phyloP scores from a whole-genome alignment of 1,284 basidiomycete species.

The Testicularia cyperi region DNA sequence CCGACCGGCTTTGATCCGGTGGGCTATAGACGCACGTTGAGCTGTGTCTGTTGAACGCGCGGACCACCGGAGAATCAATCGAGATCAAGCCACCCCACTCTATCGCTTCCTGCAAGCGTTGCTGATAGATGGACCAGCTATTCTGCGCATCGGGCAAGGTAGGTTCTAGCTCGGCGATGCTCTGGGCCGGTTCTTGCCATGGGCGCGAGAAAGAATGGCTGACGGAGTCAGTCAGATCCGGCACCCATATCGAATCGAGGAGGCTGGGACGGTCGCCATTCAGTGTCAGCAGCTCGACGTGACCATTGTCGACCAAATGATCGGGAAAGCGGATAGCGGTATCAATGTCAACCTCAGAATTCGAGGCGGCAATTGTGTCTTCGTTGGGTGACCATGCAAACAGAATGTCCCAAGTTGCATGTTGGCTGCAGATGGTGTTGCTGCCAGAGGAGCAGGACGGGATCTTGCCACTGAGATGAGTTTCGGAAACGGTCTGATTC shows the following conservation, averaged over 20 bases:
- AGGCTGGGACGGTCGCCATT: neutral
- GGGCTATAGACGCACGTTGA: constrained; percentile 20
- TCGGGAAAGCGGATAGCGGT: constrained; percentile 29
- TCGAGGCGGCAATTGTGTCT: neutral
- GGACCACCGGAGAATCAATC: constrained; percentile 8
- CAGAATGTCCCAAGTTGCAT: constrained; percentile 39
- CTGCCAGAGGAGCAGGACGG: neutral
- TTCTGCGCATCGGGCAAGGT: too few species aligned
- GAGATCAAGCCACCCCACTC: constrained; percentile 33
- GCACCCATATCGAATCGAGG: constrained; percentile 30
- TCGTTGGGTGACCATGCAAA: constrained; percentile 31
- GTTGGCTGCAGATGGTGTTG: constrained; percentile 5
- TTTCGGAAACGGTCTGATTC: constrained; percentile 7
- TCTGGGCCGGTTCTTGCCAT: constrained; percentile 6
- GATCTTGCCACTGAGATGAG: constrained; percentile 16
- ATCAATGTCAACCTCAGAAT: neutral
- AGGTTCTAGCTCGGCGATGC: constrained; percentile 15
- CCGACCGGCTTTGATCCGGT: constrained; percentile 6
- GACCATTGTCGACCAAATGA: constrained; percentile 8
- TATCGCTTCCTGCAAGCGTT: constrained; percentile 12
- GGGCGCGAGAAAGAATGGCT: constrained; percentile 2
- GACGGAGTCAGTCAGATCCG: constrained; percentile 3
- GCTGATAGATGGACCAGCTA: constrained; percentile 16
- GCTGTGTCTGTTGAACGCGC: constrained; percentile 14
- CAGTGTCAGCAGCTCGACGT: constrained; percentile 5